phyloP scores from a whole-genome alignment of 371 early-diverging fungal genomes.

The Rhizopus stolonifer region DNA sequence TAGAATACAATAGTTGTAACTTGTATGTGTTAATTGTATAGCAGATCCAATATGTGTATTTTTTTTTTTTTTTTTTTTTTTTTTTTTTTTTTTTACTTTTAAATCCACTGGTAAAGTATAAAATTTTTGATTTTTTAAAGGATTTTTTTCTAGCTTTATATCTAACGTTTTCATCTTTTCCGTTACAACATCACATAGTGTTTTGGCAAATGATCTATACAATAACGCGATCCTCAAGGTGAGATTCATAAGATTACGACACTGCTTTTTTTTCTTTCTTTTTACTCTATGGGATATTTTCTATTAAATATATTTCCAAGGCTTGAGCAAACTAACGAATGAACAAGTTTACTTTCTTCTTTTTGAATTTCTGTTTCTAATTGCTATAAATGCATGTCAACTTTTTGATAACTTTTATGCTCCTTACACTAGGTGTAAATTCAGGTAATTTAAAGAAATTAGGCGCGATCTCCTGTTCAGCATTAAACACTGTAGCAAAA shows the following conservation, averaged over 20 bases:
- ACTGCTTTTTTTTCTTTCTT: too few species aligned
- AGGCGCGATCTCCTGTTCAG: conserved; percentile 13
- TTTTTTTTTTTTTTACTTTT: conserved; percentile 36
- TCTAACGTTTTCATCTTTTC: conserved; percentile 33
- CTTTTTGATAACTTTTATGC: too few species aligned
- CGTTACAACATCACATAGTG: conserved; percentile 29
- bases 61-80: too few species aligned
- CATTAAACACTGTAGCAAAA: conserved; percentile 28
- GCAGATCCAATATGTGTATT: too few species aligned
- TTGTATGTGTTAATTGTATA: too few species aligned
- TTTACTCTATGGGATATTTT: conserved; percentile 41
- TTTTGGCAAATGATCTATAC: conserved; percentile 17
- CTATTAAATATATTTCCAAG: conserved; percentile 43
- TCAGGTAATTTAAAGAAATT: conserved; percentile 22
- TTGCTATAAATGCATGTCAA: conserved; percentile 23
- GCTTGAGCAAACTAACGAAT: conserved; percentile 32
- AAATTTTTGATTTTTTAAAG: conserved; percentile 27
- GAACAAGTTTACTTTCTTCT: conserved; percentile 22
- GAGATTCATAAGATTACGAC: neutral
- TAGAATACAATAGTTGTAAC: conserved; percentile 29
- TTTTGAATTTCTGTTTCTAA: conserved; percentile 29
- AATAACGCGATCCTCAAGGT: neutral
- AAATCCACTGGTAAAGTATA: conserved; percentile 15
- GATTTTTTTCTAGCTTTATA: conserved; percentile 36
- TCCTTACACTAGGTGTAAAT: conserved; percentile 38